Evolutionary conservation across 495 filamentous ascomycete genomes (phyloP).

Genomic region (Sphaerosporella brunnea): DNA sequence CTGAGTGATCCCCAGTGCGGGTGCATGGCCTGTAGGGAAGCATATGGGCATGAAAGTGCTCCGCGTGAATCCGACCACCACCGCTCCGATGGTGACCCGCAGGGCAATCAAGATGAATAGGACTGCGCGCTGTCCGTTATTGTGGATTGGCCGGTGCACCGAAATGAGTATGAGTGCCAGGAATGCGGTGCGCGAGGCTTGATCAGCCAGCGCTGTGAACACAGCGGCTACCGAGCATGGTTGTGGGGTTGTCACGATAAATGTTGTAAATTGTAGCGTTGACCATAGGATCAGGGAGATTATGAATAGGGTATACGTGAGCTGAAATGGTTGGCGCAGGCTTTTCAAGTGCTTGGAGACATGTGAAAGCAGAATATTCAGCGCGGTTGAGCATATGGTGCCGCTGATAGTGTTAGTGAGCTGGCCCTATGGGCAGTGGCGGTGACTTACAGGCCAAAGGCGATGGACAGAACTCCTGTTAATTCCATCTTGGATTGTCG

Average conservation of each 20-base stretch:
- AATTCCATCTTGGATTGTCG: too few species aligned
- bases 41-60: constrained; percentile 20
- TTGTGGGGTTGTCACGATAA: constrained; percentile 10
- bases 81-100: constrained; percentile 12
- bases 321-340: background rate
- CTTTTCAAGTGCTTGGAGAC: too few species aligned
- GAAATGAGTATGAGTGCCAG: constrained; percentile 14
- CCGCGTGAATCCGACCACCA: constrained; percentile 17
- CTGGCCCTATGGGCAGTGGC: too few species aligned
- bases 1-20: constrained; percentile 10
- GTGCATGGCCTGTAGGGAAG: constrained; percentile 13
- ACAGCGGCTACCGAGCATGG: constrained; percentile 12
- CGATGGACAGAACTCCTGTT: too few species aligned
- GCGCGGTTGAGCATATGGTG: background rate
- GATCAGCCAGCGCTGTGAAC: constrained; percentile 18
- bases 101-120: constrained; percentile 9
- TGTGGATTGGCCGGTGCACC: constrained; percentile 11
- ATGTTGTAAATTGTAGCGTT: constrained; percentile 16
- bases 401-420: too few species aligned
- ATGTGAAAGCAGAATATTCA: background rate
- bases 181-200: constrained; percentile 12
- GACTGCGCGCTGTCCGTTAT: constrained; percentile 8
- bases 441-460: too few species aligned
- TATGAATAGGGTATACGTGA: constrained; percentile 10
- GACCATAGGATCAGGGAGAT: constrained; percentile 12